Evolutionary conservation across 352 stramenopile genomes (phyloP), one percentile per base, ranked within the genome.

Genomic region (Phytophthora crassamura): DNA sequence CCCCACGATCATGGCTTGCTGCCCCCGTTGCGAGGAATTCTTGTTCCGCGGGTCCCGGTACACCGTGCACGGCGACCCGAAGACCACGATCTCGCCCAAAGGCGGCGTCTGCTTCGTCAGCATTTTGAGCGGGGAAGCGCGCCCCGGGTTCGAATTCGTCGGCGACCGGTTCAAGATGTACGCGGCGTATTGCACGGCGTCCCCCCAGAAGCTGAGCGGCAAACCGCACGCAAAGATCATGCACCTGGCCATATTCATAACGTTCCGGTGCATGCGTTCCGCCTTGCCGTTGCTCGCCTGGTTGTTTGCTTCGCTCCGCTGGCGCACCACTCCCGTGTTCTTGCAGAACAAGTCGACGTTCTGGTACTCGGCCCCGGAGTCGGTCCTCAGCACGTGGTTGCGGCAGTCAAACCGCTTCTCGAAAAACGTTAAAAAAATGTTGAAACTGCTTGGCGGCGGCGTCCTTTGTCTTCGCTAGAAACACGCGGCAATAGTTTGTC

Each of bases 251-350:
- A 78, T 67, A 41, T 80, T 74, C 43, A 76, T 58, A 0, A 75
- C 8, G 28, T 5, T 32, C 28, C 28, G 28, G 28, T 8, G 28
- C 28, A 32, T 32, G 28, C 64, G 42, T 8, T 77, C 72, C 0
- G 60, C 67, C 38, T 83, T 80, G 0, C 72, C 68, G n/a, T 80
- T 84, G 1, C 34, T 48, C 0, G 68, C 60, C 9, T 72, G 42
- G 12, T 78, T 80, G 0, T 46, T 16, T 0, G 60, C 61, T 15
- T 83, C 64, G 1, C 49, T 66, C 0, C 48, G 12, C n/a, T 83
- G 64, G 0, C 75, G n/a, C 0, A 35, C 40, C 0, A 80, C 55
- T 0, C 67, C 25, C 25, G 25, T 0, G 49, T 68, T 2, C 38
- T 2, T 7, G 30, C 75, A 79, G 18, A 78, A 77, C 0, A 78